phyloP scores from a whole-genome alignment of 257 asterid genomes.

The Solanum sitiens region DNA sequence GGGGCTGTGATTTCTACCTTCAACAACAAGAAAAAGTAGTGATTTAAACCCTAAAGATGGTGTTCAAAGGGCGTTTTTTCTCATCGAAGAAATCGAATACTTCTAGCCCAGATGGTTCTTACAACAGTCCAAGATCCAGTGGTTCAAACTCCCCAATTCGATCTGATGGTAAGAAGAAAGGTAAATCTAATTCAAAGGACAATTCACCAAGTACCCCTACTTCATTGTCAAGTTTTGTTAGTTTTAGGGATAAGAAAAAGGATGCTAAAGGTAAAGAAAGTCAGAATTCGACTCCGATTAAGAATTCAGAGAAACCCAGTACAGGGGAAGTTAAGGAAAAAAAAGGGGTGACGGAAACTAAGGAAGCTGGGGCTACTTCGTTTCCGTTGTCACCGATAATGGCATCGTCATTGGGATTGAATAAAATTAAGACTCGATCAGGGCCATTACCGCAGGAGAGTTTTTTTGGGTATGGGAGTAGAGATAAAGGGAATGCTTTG shows the following conservation, averaged over 20 bases:
- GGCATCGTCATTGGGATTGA: conserved; percentile 92
- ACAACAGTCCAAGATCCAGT: conserved; percentile 68
- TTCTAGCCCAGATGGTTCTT: conserved; percentile 90
- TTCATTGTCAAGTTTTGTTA: neutral
- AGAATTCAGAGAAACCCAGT: conserved; percentile 12
- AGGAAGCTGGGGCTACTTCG: conserved; percentile 12
- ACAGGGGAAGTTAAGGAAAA: conserved; percentile 20
- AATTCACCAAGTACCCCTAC: conserved; percentile 43
- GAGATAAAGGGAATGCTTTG: conserved; percentile 58
- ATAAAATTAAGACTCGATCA: conserved; percentile 96
- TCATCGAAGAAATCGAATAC: conserved; percentile 83
- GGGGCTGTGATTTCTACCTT: neutral
- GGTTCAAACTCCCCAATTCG: conserved; percentile 91
- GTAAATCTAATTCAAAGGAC: conserved; percentile 54
- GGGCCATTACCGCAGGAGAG: conserved; percentile 99
- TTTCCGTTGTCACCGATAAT: conserved; percentile 70
- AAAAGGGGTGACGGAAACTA: conserved; percentile 28
- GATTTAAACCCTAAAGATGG: conserved; percentile 36
- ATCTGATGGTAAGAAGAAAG: conserved; percentile 73
- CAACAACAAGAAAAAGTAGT: neutral
- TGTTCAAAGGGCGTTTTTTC: conserved; percentile 82
- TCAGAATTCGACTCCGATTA: neutral
- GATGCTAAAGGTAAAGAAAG: conserved; percentile 36
- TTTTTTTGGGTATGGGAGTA: conserved; percentile 62
- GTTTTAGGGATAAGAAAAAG: conserved; percentile 28